phyloP scores from a whole-genome alignment of 805 yeast genomes.

The Lachancea nothofagi region DNA sequence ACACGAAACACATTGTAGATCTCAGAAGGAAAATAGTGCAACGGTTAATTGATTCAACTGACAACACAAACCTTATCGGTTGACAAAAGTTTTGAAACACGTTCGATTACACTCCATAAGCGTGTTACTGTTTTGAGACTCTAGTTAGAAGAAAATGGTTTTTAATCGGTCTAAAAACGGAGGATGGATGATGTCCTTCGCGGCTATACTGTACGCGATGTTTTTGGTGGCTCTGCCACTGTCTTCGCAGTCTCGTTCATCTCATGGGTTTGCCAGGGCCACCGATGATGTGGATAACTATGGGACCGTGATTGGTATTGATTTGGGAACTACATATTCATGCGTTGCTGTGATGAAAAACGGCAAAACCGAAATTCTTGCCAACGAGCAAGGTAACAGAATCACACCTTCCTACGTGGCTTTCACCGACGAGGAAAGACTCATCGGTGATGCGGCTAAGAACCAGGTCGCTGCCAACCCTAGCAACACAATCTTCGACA shows the following conservation, averaged over 20 bases:
- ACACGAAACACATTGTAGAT: not conserved
- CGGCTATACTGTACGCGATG: slow-evolving; percentile 28
- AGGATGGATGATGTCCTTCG: slow-evolving; percentile 46
- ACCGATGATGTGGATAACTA: slow-evolving; percentile 42
- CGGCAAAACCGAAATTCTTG: slow-evolving; percentile 86
- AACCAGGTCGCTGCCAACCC: slow-evolving; percentile 93
- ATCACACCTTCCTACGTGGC: slow-evolving; percentile 95
- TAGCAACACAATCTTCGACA: slow-evolving; percentile 78
- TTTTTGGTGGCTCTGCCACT: slow-evolving; percentile 30
- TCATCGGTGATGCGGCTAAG: slow-evolving; percentile 95
- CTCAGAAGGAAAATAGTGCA: not conserved
- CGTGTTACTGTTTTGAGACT: not conserved
- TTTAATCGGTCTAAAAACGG: slow-evolving; percentile 9
- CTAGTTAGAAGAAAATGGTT: slow-evolving; percentile 1
- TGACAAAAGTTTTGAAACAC: not conserved
- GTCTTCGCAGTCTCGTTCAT: slow-evolving; percentile 22
- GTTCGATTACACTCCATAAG: not conserved
- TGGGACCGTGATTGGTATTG: slow-evolving; percentile 83
- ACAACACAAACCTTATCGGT: not conserved
- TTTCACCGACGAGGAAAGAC: slow-evolving; percentile 84
- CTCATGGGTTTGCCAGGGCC: slow-evolving; percentile 32
- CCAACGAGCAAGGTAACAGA: slow-evolving; percentile 96
- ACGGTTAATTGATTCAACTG: not conserved
- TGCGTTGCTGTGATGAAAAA: slow-evolving; percentile 88
- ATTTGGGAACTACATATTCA: slow-evolving; percentile 95